phyloP scores from a whole-genome alignment of 352 stramenopile genomes.

The Phytophthora ramorum region DNA sequence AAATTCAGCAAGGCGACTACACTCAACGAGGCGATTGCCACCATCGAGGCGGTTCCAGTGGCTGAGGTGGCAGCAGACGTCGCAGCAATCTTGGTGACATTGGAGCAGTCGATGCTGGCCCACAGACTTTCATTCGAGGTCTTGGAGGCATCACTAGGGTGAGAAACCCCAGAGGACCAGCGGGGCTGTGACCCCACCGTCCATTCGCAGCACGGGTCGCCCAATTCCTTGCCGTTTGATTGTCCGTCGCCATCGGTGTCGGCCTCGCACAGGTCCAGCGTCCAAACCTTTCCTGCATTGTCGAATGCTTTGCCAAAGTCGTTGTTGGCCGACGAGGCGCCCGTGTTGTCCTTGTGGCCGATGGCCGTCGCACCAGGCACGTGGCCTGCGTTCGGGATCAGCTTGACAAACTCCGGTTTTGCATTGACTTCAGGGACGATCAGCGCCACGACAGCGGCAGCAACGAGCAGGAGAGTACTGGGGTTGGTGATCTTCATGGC shows the following conservation, averaged over 20 bases:
- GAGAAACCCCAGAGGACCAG: conserved; percentile 34
- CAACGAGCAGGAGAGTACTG: neutral
- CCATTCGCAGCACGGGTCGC: conserved; percentile 61
- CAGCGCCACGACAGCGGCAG: neutral
- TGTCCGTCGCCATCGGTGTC: conserved; percentile 58
- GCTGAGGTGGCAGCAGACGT: conserved; percentile 17
- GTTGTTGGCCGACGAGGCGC: conserved; percentile 9
- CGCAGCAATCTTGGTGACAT: conserved; percentile 17
- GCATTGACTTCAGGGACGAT: neutral
- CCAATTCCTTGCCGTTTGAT: conserved; percentile 67
- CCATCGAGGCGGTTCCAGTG: neutral
- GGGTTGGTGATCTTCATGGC: conserved; percentile 9
- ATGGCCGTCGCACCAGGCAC: conserved; percentile 36
- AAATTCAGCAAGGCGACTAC: conserved; percentile 18
- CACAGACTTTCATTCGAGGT: conserved; percentile 35
- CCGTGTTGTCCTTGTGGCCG: conserved; percentile 40
- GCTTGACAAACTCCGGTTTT: conserved; percentile 22
- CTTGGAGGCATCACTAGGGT: conserved; percentile 35
- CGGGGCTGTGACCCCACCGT: neutral
- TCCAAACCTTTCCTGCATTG: conserved; percentile 17
- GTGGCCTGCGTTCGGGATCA: conserved; percentile 49
- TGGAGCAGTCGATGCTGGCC: conserved; percentile 35
- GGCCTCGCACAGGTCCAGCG: conserved; percentile 31
- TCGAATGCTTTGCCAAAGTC: conserved; percentile 23
- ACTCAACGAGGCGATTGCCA: conserved; percentile 6